These are phyloP conservation scores for carrot (Daucus carota) DNA, from an alignment of 129 eudicot genomes.

Conservation along the genomic window DH1_v3.0 NC_030383.2:62657001-62657500, in stretches of 20 bases:
- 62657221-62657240: slow-evolving; percentile 64
- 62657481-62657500: neutral
- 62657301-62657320: slow-evolving; percentile 18
- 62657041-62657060: no score
- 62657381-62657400: no score
- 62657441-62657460: neutral
- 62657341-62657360: neutral
- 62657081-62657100: neutral
- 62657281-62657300: slow-evolving; percentile 64
- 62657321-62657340: neutral
- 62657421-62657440: neutral
- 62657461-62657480: neutral
- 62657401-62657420: neutral
- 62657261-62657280: slow-evolving; percentile 47
- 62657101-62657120: neutral
- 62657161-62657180: slow-evolving; percentile 37
- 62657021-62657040: slow-evolving; percentile 75
- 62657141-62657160: neutral
- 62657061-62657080: no score
- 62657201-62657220: slow-evolving; percentile 70
- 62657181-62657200: slow-evolving; percentile 77
- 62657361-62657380: no score
- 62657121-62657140: neutral
- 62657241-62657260: slow-evolving; percentile 57
- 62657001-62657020: slow-evolving; percentile 79